Base-by-base conservation (phyloP, 2,329 filamentous ascomycete species). In the Neofusicoccum ribis region DNA sequence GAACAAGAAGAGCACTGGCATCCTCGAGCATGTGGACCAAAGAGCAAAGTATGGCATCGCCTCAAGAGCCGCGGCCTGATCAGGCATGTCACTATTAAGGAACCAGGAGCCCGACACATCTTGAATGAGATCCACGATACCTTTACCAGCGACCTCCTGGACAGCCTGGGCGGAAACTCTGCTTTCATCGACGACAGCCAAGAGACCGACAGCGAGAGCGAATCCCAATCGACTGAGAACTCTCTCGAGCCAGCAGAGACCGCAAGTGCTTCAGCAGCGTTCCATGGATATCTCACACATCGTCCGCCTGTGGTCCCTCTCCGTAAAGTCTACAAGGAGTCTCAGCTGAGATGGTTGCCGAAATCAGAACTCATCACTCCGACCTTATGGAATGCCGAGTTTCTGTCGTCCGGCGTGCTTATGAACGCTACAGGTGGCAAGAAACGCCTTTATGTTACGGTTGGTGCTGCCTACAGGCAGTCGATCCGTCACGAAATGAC, bases 1-100 rank as follows among this genome's bases (percentile, higher is more conserved):
- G 23, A 9, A 31, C 27, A 39, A 11, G 14, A 54, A 5, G 50
- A 44, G 20, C 90, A 89, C 86, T 79, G 92, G 23, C 81, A 88
- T 47, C 87, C 90, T 1, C 88, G 87, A 69, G 91, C 90, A 1
- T 92, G 88, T 72, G 84, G 85, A 3, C 82, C 85, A 3, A 85
- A 85, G 39, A 86, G 87, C 52, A 76, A 85, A 14, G 84, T 91
- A 41, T 90, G 91, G 71, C 84, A 87, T 74, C 84, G 91, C n/a
- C 82, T 94, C n/a, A 84, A 84, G 67, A 93, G 91, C 72, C 85
- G 91, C 63, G 91, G 91, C 0, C 81, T 93, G 9, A 84, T 93
- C 46, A 87, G 86, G 70, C 86, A 82, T 1, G 80, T 93, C 20
- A 81, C 82, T 0, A 80, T 93, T 37, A 84, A 81, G 44, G 85